A percentile compares a stretch with the other conserved stretches of the same genome.
Evolutionary conservation across 495 filamentous ascomycete species (phyloP).

Genomic region (Aspergillus avenaceus): DNA sequence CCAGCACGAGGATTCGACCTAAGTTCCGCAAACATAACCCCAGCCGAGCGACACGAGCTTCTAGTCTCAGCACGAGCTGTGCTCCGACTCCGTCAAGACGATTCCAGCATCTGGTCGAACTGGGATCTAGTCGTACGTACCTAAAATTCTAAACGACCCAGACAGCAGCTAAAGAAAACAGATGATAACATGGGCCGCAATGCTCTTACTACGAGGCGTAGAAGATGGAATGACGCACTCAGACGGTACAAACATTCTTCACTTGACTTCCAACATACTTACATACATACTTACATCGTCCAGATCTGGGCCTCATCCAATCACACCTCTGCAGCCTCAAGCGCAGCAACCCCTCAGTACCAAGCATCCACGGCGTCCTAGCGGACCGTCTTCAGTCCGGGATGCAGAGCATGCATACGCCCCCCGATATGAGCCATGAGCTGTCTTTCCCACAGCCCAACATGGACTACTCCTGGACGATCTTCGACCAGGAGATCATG

Average conservation of each 20-base stretch:
- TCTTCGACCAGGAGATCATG: slow-evolving; percentile 39
- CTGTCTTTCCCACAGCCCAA: slow-evolving; percentile 18
- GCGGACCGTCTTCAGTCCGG: slow-evolving; percentile 29
- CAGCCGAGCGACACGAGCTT: slow-evolving; percentile 32
- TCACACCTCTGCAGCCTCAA: slow-evolving; percentile 30
- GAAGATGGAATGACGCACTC: slow-evolving; percentile 37
- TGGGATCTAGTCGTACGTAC: slow-evolving; percentile 35
- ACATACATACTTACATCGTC: neutral
- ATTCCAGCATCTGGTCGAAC: slow-evolving; percentile 40
- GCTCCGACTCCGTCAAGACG: slow-evolving; percentile 31
- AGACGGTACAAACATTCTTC: slow-evolving; percentile 24
- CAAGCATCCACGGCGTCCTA: slow-evolving; percentile 31
- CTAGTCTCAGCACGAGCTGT: slow-evolving; percentile 35
- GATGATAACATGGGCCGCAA: slow-evolving; percentile 42
- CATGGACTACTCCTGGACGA: slow-evolving; percentile 32
- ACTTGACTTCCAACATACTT: neutral
- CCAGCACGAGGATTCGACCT: slow-evolving; percentile 42
- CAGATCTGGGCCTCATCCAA: slow-evolving; percentile 35
- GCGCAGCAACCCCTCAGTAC: slow-evolving; percentile 23
- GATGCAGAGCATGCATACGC: slow-evolving; percentile 38
- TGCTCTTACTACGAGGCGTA: slow-evolving; percentile 34
- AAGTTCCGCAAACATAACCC: slow-evolving; percentile 31
- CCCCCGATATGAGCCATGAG: slow-evolving; percentile 22
- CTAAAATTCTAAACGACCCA: neutral
- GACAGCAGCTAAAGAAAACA: neutral